Conservation (phyloP, 352 stramenopile genomes). For the Detonula confervacea region DNA sequence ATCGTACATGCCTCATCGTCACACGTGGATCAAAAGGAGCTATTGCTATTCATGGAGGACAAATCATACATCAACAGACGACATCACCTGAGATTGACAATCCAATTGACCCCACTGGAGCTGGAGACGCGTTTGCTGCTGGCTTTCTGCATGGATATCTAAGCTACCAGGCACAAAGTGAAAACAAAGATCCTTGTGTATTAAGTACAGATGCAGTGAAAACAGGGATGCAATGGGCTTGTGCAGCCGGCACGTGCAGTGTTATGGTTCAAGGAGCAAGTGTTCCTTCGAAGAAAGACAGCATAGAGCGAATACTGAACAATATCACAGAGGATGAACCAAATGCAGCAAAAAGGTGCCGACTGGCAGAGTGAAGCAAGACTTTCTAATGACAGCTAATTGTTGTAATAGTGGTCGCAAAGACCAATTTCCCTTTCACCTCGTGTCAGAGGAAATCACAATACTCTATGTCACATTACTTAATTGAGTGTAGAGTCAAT, state of each 20-base stretch:
- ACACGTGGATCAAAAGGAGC: slow-evolving; percentile 66
- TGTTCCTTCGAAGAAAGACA: slow-evolving; percentile 43
- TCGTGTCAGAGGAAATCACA: too few species aligned
- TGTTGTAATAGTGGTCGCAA: background rate
- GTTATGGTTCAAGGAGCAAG: slow-evolving; percentile 74
- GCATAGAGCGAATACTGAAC: slow-evolving; percentile 58
- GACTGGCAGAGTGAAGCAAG: background rate
- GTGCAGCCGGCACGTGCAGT: slow-evolving; percentile 55
- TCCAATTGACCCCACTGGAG: slow-evolving; percentile 76
- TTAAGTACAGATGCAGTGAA: slow-evolving; percentile 39
- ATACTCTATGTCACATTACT: too few species aligned
- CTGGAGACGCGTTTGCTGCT: slow-evolving; percentile 77
- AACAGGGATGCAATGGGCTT: slow-evolving; percentile 64
- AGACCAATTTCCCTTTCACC: too few species aligned
- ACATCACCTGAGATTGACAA: slow-evolving; percentile 38
- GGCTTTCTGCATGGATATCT: slow-evolving; percentile 75
- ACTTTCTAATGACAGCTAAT: background rate
- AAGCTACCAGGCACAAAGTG: slow-evolving; percentile 16
- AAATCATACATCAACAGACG: slow-evolving; percentile 51
- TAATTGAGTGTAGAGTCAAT: too few species aligned
- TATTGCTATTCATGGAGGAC: slow-evolving; percentile 48
- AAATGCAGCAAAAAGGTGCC: background rate
- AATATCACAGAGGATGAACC: slow-evolving; percentile 5
- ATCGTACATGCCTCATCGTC: slow-evolving; percentile 64
- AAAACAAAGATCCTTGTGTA: background rate